phyloP scores from a whole-genome alignment of 163 green algal genomes.

The Chlorella variabilis region DNA sequence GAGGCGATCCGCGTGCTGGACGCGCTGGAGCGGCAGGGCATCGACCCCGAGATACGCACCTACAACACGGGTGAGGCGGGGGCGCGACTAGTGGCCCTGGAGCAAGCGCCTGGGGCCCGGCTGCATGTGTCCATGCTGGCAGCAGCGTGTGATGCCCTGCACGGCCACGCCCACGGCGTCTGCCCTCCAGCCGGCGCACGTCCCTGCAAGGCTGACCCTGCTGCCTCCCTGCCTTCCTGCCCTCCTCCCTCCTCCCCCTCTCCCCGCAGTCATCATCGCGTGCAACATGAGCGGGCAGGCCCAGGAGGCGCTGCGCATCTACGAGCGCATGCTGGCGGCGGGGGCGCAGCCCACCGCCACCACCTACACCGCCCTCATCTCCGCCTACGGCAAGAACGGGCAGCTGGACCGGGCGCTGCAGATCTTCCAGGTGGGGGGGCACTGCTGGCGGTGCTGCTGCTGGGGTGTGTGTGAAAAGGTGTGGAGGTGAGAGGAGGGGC shows the following conservation, averaged over 20 bases:
- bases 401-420: constrained; percentile 81
- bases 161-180: too few relatives aligned
- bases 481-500: background rate
- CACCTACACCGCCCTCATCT: constrained; percentile 89
- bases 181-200: too few relatives aligned
- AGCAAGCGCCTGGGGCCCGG: too few relatives aligned
- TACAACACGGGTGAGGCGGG: constrained; percentile 87
- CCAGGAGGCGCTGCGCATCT: constrained; percentile 78
- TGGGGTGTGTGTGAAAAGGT: background rate
- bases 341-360: constrained; percentile 79
- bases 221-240: background rate
- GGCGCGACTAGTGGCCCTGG: too few relatives aligned
- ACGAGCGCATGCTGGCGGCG: constrained; percentile 77
- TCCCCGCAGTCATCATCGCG: constrained; percentile 71
- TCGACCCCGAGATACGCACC: constrained; percentile 82
- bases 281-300: constrained; percentile 82
- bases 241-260: background rate
- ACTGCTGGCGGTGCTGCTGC: too few relatives aligned
- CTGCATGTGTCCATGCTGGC: too few relatives aligned
- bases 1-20: constrained; percentile 62
- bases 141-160: too few relatives aligned
- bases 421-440: constrained; percentile 68
- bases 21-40: constrained; percentile 69
- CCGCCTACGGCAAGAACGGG: constrained; percentile 76
- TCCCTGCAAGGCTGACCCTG: too few relatives aligned